Evolutionary conservation across 2,329 filamentous ascomycete species (phyloP), one percentile per base, ranked within the genome.

Genomic region (Fusarium pseudocircinatum): DNA sequence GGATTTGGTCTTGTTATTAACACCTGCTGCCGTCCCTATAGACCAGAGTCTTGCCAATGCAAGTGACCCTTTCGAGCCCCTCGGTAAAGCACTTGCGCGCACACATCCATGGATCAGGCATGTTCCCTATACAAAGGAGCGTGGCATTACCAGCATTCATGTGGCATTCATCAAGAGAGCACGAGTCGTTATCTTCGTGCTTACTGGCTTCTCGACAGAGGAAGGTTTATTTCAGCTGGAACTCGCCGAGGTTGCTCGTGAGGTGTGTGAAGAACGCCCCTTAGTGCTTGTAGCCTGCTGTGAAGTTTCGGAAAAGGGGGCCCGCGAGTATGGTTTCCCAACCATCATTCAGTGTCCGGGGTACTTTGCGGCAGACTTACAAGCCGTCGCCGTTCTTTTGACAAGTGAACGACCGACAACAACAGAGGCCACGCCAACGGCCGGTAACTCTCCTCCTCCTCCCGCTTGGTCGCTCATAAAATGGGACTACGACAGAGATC

Each of bases 11-110:
- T 83, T 93, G 57, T 86, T 91, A 52, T 80, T 92, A 39, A 90
- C 91, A 11, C 90, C 90, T 4, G 85, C 87, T 32, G 85, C 88
- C 39, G 79, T 85, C 28, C 88, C 85, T 52, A 78, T 83, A 70
- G 83, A 81, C 74, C 82, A 80, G 67, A 82, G 82, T 72, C 75
- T 82, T 49, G 77, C 81, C 49, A 83, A 84, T 67, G 81, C 81
- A 49, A 85, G 82, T 75, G 93, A 95, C 78, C 93, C 93, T 0
- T 95, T 95, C 77, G 92, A 95, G 80, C 86, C 88, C 20, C 84
- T 95, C 24, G 93, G 93, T 26, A 86, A 87, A 70, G 87, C 89
- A 49, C 80, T 95, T 54, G 88, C 89, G 54, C 84, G 82, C 54
- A 85, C 87, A 73, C 90, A 93, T 77, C 82, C 86, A 6, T 86